Base-by-base conservation (phyloP, 768 basidiomycete genomes). In the Hericium erinaceus region DNA sequence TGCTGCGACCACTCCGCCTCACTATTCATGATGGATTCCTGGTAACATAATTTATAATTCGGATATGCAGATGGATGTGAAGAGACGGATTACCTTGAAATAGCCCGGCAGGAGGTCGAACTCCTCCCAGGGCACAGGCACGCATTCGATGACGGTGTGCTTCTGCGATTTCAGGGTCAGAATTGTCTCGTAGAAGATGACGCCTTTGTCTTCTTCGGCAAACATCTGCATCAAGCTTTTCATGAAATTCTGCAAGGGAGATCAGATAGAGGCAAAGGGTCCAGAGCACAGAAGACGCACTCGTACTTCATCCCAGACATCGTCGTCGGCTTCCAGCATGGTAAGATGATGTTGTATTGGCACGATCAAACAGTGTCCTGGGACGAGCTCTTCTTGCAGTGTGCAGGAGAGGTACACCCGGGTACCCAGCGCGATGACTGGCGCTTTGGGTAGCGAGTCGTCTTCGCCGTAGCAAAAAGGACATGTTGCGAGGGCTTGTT, bases 1-100 rank as follows among this genome's bases (percentile, higher is more conserved):
- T 99, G 95, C 65, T 97, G 93, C 6, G 95, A 94, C 97, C 97
- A 99, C 73, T 98, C 97, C 6, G 87, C 80, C 68, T 98, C 97
- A 2, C 93, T 95, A 44, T 87, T 79, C 16, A 95, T 72, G 61
- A 99, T 95, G 0, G 92, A 93, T 83, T 98, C 95, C 89, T 92
- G 58, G 33, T 1, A 56, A 16, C 10, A 24, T 52, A 38, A 57
- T 48, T 11, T 2, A 33, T 28, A 6, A 2, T 6, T 46, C 26
- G 46, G 33, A n/a, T 28, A n/a, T 16, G 11, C n/a, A 37, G 39
- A 15, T 20, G 10, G 22, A 22, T 8, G 20, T 22, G 49, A n/a
- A 50, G 52, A 46, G 33, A 20, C 7, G 44, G 68, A 74, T 33
- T 53, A 89, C 93, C 76, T 87, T 88, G 80, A 98, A 98, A 69